phyloP scores from a whole-genome alignment of 1,139 yeast genomes.

The Diutina scorzettiae region DNA sequence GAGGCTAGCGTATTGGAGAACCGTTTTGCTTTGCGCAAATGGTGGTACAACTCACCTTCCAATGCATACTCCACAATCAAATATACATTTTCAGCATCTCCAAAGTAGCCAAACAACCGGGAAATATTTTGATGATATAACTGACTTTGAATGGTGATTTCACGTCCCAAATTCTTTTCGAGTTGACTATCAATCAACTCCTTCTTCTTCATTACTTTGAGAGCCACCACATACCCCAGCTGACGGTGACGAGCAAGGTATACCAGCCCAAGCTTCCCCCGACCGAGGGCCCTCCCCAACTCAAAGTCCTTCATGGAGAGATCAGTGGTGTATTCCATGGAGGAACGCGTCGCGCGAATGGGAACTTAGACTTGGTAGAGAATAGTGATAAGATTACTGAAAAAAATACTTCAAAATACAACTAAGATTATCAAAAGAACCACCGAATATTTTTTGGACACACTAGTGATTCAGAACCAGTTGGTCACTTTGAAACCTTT shows the following conservation, averaged over 20 bases:
- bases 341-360: too few relatives aligned
- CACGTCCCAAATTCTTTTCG: slow-evolving; percentile 83
- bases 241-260: slow-evolving; percentile 73
- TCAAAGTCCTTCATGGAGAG: slow-evolving; percentile 57
- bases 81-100: slow-evolving; percentile 70
- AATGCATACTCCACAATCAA: slow-evolving; percentile 76
- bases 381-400: too few relatives aligned
- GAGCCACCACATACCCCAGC: slow-evolving; percentile 75
- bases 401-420: too few relatives aligned
- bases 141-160: slow-evolving; percentile 79
- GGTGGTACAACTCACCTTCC: slow-evolving; percentile 77
- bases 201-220: slow-evolving; percentile 79
- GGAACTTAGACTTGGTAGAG: too few relatives aligned
- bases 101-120: slow-evolving; percentile 76
- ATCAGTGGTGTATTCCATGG: slow-evolving; percentile 6
- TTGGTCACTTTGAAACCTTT: too few relatives aligned
- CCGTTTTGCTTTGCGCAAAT: slow-evolving; percentile 48
- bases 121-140: slow-evolving; percentile 69
- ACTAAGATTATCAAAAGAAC: too few relatives aligned
- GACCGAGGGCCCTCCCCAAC: slow-evolving; percentile 79
- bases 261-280: slow-evolving; percentile 88
- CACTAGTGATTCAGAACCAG: too few relatives aligned
- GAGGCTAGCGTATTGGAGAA: slow-evolving; percentile 69
- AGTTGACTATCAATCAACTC: slow-evolving; percentile 67
- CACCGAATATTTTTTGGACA: too few relatives aligned